These are phyloP conservation scores for Stellera chamaejasme DNA, from an alignment of 345 rosid species.

Conservation along the genomic window DNA sequence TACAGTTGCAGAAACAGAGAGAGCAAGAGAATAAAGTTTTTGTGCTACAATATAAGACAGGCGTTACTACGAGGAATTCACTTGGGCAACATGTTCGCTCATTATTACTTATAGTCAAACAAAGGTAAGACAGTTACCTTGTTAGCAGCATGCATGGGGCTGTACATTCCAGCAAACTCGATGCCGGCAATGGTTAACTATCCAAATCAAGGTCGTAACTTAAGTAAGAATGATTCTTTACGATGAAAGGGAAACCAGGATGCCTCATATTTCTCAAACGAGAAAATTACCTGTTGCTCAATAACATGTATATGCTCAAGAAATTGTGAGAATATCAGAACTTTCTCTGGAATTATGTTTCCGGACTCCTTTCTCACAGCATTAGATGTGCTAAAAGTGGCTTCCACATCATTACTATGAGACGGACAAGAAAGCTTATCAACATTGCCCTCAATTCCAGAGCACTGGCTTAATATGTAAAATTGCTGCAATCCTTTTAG, in stretches of 20 bases:
- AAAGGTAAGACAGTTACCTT: constrained; percentile 42
- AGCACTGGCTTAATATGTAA: constrained; percentile 17
- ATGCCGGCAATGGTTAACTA: constrained; percentile 77
- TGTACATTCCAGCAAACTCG: constrained; percentile 67
- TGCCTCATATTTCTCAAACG: not conserved
- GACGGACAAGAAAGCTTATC: constrained; percentile 7
- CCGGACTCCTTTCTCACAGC: constrained; percentile 16
- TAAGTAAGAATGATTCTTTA: not conserved
- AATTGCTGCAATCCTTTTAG: constrained; percentile 56
- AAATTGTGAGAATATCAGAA: constrained; percentile 88
- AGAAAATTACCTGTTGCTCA: constrained; percentile 64
- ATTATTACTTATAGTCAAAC: not conserved
- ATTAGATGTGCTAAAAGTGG: not conserved
- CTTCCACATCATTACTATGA: constrained; percentile 12
- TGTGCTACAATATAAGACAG: too few species aligned
- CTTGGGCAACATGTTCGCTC: too few species aligned
- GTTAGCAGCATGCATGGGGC: constrained; percentile 73
- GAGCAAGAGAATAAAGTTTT: not conserved
- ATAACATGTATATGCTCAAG: constrained; percentile 89
- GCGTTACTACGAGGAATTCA: too few species aligned
- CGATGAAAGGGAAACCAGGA: not conserved
- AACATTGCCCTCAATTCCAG: constrained; percentile 16
- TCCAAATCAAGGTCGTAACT: constrained; percentile 5
- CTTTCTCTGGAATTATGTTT: constrained; percentile 47
- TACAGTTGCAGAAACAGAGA: constrained; percentile 6